phyloP scores from a whole-genome alignment of 768 basidiomycete genomes.

The Collybia sordida region DNA sequence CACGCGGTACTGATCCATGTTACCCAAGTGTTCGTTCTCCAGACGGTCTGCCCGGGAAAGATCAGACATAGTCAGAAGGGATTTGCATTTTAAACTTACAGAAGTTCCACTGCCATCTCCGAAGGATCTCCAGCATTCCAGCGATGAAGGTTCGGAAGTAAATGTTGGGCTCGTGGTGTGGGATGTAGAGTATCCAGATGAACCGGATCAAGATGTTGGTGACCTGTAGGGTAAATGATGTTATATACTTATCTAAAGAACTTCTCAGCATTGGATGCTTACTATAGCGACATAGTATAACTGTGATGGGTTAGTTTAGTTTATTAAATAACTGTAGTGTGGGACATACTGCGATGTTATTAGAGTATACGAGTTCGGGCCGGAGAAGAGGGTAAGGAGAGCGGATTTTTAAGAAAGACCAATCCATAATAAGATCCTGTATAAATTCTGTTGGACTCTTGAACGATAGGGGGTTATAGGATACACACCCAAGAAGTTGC shows the following conservation, averaged over 20 bases:
- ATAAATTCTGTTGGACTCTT: not conserved
- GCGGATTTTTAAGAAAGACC: conserved; percentile 64
- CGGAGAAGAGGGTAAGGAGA: conserved; percentile 69
- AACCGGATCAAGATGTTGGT: conserved; percentile 1
- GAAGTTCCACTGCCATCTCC: conserved; percentile 4
- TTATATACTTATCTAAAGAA: not conserved
- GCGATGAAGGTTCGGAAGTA: conserved; percentile 2
- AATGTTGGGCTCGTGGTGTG: not conserved
- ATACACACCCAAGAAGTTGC: conserved; percentile 72
- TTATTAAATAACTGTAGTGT: not conserved
- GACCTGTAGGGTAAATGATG: not conserved
- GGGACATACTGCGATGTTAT: conserved; percentile 54
- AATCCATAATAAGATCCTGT: conserved; percentile 3
- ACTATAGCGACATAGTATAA: conserved; percentile 82
- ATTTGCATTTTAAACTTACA: not conserved
- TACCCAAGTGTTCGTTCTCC: conserved; percentile 92
- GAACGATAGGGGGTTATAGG: not conserved
- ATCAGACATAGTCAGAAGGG: too few species aligned
- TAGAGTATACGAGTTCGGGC: conserved; percentile 70
- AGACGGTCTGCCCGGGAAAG: conserved; percentile 53
- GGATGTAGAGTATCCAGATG: conserved; percentile 1
- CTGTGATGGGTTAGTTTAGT: conserved; percentile 29
- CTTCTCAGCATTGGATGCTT: conserved; percentile 16
- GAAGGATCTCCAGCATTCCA: conserved; percentile 1
- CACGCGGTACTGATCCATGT: conserved; percentile 89